Evolutionary conservation across 2,329 filamentous ascomycete genomes (phyloP).

Genomic region (Basipetospora sp.): DNA sequence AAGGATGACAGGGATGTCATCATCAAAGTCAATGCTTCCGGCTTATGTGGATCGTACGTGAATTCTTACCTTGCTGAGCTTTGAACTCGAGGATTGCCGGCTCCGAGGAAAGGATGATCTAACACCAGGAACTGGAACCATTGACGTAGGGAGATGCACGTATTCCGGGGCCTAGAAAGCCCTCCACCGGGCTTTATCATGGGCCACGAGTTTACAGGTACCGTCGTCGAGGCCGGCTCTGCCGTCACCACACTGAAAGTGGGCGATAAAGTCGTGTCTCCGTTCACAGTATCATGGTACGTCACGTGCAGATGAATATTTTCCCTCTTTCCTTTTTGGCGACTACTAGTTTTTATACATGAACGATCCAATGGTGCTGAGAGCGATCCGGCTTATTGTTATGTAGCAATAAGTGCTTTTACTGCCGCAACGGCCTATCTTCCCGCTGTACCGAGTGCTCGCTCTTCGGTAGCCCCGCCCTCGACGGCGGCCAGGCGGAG

Average conservation of each 20-base stretch:
- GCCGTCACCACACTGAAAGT: constrained; percentile 40
- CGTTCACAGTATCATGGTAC: constrained; percentile 21
- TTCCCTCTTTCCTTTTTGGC: too few relatives aligned
- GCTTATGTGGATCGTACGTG: constrained; percentile 6
- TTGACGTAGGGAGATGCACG: constrained; percentile 55
- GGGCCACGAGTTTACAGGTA: constrained; percentile 75
- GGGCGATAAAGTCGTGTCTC: constrained; percentile 8
- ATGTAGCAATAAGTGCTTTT: constrained; percentile 10
- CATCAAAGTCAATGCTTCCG: constrained; percentile 5
- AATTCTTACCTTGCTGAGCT: too few relatives aligned
- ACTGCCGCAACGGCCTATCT: constrained; percentile 4
- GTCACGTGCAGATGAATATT: constrained; percentile 8
- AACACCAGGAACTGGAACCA: background rate
- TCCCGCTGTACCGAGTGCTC: constrained; percentile 5
- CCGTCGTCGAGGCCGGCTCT: constrained; percentile 50
- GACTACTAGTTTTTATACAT: too few relatives aligned
- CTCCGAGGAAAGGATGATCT: too few relatives aligned
- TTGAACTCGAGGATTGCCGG: too few relatives aligned
- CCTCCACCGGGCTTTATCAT: constrained; percentile 45
- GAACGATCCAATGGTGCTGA: too few relatives aligned
- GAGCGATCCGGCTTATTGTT: background rate
- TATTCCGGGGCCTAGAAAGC: constrained; percentile 68
- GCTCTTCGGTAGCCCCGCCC: constrained; percentile 3
- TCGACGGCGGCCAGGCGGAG: constrained; percentile 65
- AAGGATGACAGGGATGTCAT: constrained; percentile 1